A percentile compares a stretch with the other conserved stretches of the same genome.
Evolutionary conservation across 768 basidiomycete genomes (phyloP).

Genomic region (Auricularia sp.): DNA sequence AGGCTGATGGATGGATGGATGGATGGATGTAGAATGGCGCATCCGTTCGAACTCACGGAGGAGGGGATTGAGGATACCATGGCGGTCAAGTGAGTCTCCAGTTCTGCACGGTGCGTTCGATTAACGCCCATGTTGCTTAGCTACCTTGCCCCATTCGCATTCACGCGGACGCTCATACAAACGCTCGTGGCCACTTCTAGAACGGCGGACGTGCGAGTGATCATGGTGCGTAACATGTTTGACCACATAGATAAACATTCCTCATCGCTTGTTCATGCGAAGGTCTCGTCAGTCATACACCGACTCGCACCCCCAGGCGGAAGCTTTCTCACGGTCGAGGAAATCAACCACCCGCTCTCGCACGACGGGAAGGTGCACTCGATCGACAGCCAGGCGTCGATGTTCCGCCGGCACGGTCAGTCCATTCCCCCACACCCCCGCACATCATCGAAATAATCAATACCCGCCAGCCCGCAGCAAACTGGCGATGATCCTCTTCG

Average conservation of each 20-base stretch:
- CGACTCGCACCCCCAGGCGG: neutral
- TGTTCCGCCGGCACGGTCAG: neutral
- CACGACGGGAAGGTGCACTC: neutral
- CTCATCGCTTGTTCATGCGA: neutral
- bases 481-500: neutral
- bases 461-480: neutral
- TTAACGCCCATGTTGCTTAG: neutral
- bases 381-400: neutral
- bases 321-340: neutral
- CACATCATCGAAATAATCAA: neutral
- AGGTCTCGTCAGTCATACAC: neutral
- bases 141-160: neutral
- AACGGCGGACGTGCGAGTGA: neutral
- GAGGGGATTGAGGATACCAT: slow-evolving; percentile 7
- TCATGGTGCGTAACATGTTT: neutral
- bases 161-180: neutral
- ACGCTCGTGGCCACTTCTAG: neutral
- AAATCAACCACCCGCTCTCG: neutral
- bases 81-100: slow-evolving; percentile 4
- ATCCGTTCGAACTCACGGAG: slow-evolving; percentile 6
- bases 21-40: slow-evolving; percentile 2
- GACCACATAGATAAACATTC: too few species aligned
- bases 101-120: neutral
- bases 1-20: neutral
- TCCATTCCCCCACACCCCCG: neutral